Percentiles rank a stretch among this genome's conserved stretches.
phyloP scores from a whole-genome alignment of 768 basidiomycete species.

The Amanita molliuscula region DNA sequence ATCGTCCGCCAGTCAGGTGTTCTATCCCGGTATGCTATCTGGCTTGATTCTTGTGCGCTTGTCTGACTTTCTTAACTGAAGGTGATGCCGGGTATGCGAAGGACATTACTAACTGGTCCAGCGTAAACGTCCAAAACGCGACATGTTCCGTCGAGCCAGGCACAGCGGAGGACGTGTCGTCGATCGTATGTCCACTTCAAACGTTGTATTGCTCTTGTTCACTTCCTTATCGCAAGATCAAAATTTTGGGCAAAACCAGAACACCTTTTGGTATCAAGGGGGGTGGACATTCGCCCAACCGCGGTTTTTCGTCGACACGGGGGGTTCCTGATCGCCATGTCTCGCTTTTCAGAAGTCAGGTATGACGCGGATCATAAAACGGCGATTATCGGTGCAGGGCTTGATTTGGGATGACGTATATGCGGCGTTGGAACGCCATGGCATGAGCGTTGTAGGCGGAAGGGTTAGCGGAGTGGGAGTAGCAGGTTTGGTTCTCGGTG shows the following conservation, averaged over 20 bases:
- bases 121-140: slow-evolving; percentile 33
- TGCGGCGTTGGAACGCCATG: slow-evolving; percentile 33
- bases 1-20: slow-evolving; percentile 36
- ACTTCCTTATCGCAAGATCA: slow-evolving; percentile 24
- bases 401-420: slow-evolving; percentile 63
- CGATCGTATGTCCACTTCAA: slow-evolving; percentile 28
- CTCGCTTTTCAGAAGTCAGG: slow-evolving; percentile 30
- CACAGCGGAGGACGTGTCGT: slow-evolving; percentile 36
- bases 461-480: slow-evolving; percentile 50
- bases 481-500: slow-evolving; percentile 48
- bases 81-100: slow-evolving; percentile 22
- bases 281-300: slow-evolving; percentile 49
- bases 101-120: slow-evolving; percentile 42
- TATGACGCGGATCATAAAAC: slow-evolving; percentile 31
- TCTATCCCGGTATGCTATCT: slow-evolving; percentile 23
- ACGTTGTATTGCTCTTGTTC: background rate
- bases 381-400: slow-evolving; percentile 30
- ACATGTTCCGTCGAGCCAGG: slow-evolving; percentile 52
- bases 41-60: background rate
- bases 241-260: slow-evolving; percentile 29
- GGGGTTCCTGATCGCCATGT: slow-evolving; percentile 55
- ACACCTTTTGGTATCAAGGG: slow-evolving; percentile 56
- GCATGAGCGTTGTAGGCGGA: slow-evolving; percentile 49
- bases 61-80: slow-evolving; percentile 1
- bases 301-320: slow-evolving; percentile 46